Evolutionary conservation across 306 rosid genomes (phyloP).

Genomic region (Vicia sativa): DNA sequence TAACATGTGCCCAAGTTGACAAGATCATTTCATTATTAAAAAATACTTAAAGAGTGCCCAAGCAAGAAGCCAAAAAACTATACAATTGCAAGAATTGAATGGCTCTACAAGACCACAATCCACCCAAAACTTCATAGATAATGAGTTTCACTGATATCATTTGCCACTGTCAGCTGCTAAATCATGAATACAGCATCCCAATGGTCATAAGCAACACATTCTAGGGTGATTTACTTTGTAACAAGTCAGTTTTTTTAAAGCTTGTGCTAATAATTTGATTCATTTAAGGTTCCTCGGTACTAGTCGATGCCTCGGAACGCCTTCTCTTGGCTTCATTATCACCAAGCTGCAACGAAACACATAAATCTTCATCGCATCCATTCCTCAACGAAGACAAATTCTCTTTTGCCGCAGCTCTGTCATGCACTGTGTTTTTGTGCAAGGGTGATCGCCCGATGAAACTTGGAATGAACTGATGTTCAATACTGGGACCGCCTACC

Average conservation of each 20-base stretch:
- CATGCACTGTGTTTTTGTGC: slow-evolving; percentile 54
- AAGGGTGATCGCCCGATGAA: slow-evolving; percentile 67
- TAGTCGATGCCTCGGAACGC: slow-evolving; percentile 77
- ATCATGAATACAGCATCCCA: slow-evolving; percentile 36
- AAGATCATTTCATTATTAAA: too few relatives aligned
- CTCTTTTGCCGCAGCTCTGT: slow-evolving; percentile 53
- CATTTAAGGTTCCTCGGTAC: slow-evolving; percentile 68
- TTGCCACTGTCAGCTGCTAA: slow-evolving; percentile 37
- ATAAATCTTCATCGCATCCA: slow-evolving; percentile 70
- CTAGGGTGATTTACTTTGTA: slow-evolving; percentile 25
- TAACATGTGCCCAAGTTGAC: too few relatives aligned
- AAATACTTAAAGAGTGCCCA: background rate
- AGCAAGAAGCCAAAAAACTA: background rate
- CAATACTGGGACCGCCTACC: slow-evolving; percentile 65
- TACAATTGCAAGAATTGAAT: slow-evolving; percentile 10
- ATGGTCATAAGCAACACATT: slow-evolving; percentile 35
- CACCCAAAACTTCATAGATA: slow-evolving; percentile 30
- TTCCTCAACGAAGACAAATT: slow-evolving; percentile 75
- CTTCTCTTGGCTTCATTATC: slow-evolving; percentile 93
- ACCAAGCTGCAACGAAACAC: slow-evolving; percentile 86
- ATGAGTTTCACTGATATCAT: slow-evolving; percentile 35
- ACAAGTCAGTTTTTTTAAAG: slow-evolving; percentile 35
- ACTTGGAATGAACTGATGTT: slow-evolving; percentile 95
- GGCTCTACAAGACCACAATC: slow-evolving; percentile 34
- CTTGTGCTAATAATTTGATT: slow-evolving; percentile 36